Percentiles rank a stretch among this genome's conserved stretches.
These are phyloP conservation scores for Sporisorium exsertum DNA, from an alignment of 1,284 basidiomycete genomes.

Conservation along the genomic window DNA sequence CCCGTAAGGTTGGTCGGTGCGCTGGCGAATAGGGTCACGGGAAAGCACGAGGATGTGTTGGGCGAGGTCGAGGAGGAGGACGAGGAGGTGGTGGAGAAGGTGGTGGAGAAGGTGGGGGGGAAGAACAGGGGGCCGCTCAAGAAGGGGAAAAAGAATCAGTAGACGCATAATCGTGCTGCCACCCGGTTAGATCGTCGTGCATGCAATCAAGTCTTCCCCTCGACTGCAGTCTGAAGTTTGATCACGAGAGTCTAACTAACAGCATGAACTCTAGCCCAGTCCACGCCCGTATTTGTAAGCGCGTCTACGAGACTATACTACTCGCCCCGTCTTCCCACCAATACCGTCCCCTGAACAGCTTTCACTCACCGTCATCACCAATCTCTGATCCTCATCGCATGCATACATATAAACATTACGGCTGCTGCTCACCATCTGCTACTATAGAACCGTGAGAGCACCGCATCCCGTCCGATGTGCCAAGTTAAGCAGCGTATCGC, in stretches of 20 bases:
- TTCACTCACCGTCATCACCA: no score
- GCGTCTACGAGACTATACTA: no score
- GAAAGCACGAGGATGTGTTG: constrained; percentile 28
- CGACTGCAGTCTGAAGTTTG: no score
- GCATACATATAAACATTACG: no score
- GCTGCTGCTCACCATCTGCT: no score
- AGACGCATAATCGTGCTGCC: neutral
- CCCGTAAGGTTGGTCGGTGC: constrained; percentile 36
- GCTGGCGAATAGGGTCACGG: constrained; percentile 28
- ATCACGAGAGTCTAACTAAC: no score
- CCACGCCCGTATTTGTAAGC: no score
- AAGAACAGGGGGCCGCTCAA: constrained; percentile 1
- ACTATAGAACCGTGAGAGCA: constrained; percentile 62
- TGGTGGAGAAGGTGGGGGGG: neutral
- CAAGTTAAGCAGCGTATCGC: constrained; percentile 82
- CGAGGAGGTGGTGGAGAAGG: constrained; percentile 1
- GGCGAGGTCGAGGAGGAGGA: constrained; percentile 20
- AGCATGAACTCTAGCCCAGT: no score
- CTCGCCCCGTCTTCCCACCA: no score
- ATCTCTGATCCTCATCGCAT: no score
- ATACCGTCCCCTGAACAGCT: no score
- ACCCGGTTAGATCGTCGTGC: neutral
- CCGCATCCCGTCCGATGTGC: constrained; percentile 83
- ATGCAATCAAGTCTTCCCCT: neutral
- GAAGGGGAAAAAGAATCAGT: constrained; percentile 30